Evolutionary conservation across 192 early-diverging fungal genomes (phyloP), one percentile per base, ranked within the genome.

Genomic region (Ramicandelaber brevisporus): DNA sequence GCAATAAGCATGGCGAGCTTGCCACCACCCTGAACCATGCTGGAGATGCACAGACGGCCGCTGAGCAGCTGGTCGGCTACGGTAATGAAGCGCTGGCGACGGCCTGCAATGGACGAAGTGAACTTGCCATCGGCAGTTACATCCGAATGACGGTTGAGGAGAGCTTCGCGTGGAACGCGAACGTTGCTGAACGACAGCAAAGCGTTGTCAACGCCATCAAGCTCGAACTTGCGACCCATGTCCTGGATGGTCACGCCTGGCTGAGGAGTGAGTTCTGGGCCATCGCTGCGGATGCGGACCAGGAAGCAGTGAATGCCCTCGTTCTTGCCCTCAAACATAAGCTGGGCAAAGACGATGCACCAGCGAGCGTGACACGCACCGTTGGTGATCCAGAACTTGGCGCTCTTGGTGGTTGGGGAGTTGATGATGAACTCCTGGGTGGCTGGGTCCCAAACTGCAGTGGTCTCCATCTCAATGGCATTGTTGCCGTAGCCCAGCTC

Each of bases 371-470:
- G 69, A 8, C 70, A 46, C 9, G 36, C 36, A 16, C 36, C 71
- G 47, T 78, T 78, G 32, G 75, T 78, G 40, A 78, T 78, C 75
- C 75, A 75, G 51, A 73, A 75, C 48, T 78, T 78, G 35, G 69
- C 65, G 15, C 71, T 61, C 21, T 73, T 44, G 18, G 57, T 58
- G n/a, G 59, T 43, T 6, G 75, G 75, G 22, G 67, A 71, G 45
- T 78, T 61, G 43, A 78, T 69, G 39, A 75, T 57, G 44, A 67
- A 75, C 39, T 78, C 71, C 19, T 58, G 55, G 2, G 61, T 65
- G 14, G 53, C 42, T 17, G 47, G 49, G 29, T 63, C 51, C 61
- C 55, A 43, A 31, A 44, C 31, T 17, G 74, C 62, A 14, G 62
- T 62, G 8, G 75, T 73, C 41, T 75, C 69, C 75, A 78, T 78